Percentiles rank a stretch among this genome's conserved stretches.
Evolutionary conservation across 352 stramenopile species (phyloP).

Genomic region (Phytophthora pluvialis): DNA sequence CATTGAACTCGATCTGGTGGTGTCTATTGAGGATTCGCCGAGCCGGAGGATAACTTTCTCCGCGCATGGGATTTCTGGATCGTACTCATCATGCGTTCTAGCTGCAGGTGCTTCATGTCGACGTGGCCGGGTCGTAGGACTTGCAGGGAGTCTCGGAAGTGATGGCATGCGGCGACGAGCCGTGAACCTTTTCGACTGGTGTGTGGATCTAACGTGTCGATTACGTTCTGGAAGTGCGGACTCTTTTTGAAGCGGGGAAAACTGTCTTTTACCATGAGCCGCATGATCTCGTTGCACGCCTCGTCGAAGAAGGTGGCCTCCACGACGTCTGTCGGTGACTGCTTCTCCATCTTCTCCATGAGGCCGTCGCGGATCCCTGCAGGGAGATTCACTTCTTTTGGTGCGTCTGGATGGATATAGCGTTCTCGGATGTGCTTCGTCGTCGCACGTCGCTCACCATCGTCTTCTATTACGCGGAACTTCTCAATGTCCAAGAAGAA

Average conservation of each 20-base stretch:
- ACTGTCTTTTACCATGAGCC: slow-evolving; percentile 82
- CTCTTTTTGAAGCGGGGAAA: slow-evolving; percentile 86
- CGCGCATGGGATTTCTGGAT: slow-evolving; percentile 66
- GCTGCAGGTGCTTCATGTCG: slow-evolving; percentile 55
- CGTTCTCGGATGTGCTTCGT: slow-evolving; percentile 54
- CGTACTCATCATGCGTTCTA: slow-evolving; percentile 72
- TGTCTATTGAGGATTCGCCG: slow-evolving; percentile 12
- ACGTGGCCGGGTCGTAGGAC: slow-evolving; percentile 62
- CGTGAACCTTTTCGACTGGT: slow-evolving; percentile 69
- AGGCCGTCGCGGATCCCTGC: slow-evolving; percentile 57
- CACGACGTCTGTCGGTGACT: slow-evolving; percentile 33
- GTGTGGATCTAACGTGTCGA: slow-evolving; percentile 70
- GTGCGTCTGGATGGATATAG: slow-evolving; percentile 63
- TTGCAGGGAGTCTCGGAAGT: slow-evolving; percentile 77
- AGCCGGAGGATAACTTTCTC: slow-evolving; percentile 35
- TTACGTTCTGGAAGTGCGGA: slow-evolving; percentile 62
- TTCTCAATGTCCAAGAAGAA: slow-evolving; percentile 77
- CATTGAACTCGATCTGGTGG: neutral
- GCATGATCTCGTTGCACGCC: slow-evolving; percentile 79
- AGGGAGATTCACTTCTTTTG: slow-evolving; percentile 79
- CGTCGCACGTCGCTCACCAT: slow-evolving; percentile 36
- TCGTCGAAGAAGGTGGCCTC: slow-evolving; percentile 57
- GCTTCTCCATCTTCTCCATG: slow-evolving; percentile 36
- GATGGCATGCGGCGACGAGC: slow-evolving; percentile 67
- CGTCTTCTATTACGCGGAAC: slow-evolving; percentile 39